Evolutionary conservation across 1,139 yeast species (phyloP), one percentile per base, ranked within the genome.

Genomic region (Kodamaea derodonti): DNA sequence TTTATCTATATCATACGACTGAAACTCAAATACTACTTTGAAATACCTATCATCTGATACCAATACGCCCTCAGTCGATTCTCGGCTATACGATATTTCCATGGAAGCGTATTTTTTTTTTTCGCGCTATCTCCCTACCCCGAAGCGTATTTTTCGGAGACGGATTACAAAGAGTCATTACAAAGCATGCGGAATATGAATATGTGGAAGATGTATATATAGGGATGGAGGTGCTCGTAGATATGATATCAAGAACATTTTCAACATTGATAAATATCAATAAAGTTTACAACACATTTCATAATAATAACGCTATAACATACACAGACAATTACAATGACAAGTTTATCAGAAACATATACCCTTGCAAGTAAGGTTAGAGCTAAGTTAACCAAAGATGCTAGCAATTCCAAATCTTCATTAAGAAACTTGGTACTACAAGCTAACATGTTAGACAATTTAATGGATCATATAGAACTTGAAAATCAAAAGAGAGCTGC

Each of bases 371-470:
- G 83, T 29, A 75, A 70, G 50, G 94, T 84, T 11, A 76, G 86
- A 52, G 51, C 72, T 27, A 84, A 82, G 61, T 72, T 84, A 24
- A 76, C 86, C 27, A 69, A 59, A 39, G 88, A 82, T 52, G 90
- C 90, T 3, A 54, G 74, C 24, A 70, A 72, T 42, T 72, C 75
- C 7, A 84, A 80, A 45, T 75, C 81, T 28, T 64, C 78, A 40
- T 65, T 84, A 36, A 68, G 87, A 40, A 61, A 69, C 32, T 67
- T 84, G 31, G 90, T 84, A 3, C 72, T 79, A 23, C 94, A 84
- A 57, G 92, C 94, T 14, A 84, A 84, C 56, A 62, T 84, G 65
- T 67, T 84, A 40, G 95, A 84, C 51, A 69, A 69, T 43, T 54
- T 84, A 30, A 79, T 84, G 78, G 88, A 78, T 48, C 59, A 59